Conservation (phyloP, 768 basidiomycete genomes). For the Xerocomellus intermedius region DNA sequence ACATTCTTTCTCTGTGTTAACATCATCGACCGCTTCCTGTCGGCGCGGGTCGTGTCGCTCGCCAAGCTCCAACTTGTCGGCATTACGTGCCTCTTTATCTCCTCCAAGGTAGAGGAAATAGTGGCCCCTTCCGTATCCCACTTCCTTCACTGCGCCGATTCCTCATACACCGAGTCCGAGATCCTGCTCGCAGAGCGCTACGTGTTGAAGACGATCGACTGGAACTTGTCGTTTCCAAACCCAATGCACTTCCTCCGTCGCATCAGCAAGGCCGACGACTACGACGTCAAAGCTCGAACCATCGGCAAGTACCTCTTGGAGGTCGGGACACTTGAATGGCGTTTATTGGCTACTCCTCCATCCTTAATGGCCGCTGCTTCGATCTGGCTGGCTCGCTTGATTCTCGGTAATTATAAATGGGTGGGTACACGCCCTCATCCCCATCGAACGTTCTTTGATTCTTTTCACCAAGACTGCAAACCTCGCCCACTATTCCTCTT, state of each 20-base stretch:
- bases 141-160: constrained; percentile 77
- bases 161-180: constrained; percentile 72
- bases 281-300: constrained; percentile 81
- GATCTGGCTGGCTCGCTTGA: constrained; percentile 81
- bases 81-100: constrained; percentile 80
- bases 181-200: constrained; percentile 89
- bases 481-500: constrained; percentile 84
- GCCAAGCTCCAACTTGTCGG: constrained; percentile 91
- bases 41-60: constrained; percentile 69
- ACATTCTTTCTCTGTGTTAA: constrained; percentile 89
- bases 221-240: constrained; percentile 83
- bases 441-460: constrained; percentile 1
- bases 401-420: constrained; percentile 83
- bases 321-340: constrained; percentile 78
- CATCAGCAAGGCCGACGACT: constrained; percentile 91
- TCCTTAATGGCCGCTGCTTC: constrained; percentile 81
- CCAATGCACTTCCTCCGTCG: constrained; percentile 87
- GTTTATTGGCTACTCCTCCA: constrained; percentile 71
- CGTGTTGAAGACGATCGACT: constrained; percentile 80
- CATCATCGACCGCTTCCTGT: constrained; percentile 79
- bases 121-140: constrained; percentile 81
- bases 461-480: constrained; percentile 63
- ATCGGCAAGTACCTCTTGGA: constrained; percentile 91
- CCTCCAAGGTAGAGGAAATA: constrained; percentile 92
- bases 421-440: constrained; percentile 45